Evolutionary conservation across 202 grass and related monocot genomes (phyloP).

Genomic region (Sporobolus alterniflorus): DNA sequence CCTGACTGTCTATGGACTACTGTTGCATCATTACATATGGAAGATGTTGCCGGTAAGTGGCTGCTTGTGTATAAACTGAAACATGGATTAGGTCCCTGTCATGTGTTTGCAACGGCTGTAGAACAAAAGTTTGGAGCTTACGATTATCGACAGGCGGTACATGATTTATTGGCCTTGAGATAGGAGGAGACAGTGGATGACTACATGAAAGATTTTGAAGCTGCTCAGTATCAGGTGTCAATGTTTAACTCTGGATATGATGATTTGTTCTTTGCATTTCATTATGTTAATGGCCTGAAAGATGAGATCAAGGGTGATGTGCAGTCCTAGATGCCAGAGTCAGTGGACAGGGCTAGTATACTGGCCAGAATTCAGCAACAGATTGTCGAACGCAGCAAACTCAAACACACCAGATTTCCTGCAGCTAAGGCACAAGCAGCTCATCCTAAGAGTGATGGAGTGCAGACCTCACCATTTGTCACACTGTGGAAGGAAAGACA

Average conservation of each 20-base stretch:
- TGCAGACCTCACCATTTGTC: rapidly evolving
- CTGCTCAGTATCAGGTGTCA: neutral
- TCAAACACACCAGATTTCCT: rapidly evolving
- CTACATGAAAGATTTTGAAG: too few species aligned
- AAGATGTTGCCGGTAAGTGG: neutral
- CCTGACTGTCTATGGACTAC: neutral
- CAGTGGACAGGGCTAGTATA: rapidly evolving
- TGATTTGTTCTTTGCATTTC: neutral
- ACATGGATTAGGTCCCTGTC: neutral
- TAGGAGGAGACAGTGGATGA: too few species aligned
- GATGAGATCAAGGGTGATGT: rapidly evolving
- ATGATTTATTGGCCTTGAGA: neutral
- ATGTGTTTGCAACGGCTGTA: neutral
- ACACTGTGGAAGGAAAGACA: neutral
- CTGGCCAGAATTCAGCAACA: neutral
- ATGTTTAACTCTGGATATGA: neutral
- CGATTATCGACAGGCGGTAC: neutral
- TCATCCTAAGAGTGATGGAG: rapidly evolving
- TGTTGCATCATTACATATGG: neutral
- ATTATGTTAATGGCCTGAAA: neutral
- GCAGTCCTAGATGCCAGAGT: neutral
- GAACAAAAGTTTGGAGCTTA: neutral
- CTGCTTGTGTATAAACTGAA: neutral
- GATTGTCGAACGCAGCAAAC: rapidly evolving
- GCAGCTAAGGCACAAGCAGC: rapidly evolving